Base-by-base conservation (phyloP, 306 rosid genomes). In the Gastrolobium villosum region DNA sequence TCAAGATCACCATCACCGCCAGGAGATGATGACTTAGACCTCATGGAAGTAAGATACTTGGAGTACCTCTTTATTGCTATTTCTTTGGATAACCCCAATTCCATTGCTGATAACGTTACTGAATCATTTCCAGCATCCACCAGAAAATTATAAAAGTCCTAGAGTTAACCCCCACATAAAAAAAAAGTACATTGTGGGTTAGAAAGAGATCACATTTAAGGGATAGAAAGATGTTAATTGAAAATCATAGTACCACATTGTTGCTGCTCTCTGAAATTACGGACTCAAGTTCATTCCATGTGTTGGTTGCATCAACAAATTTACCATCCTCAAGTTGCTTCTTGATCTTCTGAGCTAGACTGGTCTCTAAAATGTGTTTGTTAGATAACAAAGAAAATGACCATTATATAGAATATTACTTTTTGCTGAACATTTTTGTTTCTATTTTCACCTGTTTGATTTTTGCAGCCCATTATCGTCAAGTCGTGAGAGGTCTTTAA, bases 141-240 rank as follows among this genome's bases (percentile, higher is more conserved):
- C 59, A 95, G 41, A 28, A 95, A 84, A 70, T 95, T 93, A 70
- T 95, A 95, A 34, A 95, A 88, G 80, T 93, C 92, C 99, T 95
- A 81, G 30, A 78, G 49, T 67, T 69, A 36, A 52, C 30, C 26
- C 26, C 26, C 26, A 20, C 26, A 0, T 1, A 20, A 20, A 1
- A 20, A 20, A 20, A n/a, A 11, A 57, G 50, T 36, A 7, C 55
- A 74, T 4, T 56, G 62, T 53, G 69, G 30, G 43, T 35, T 53
- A 55, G 61, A 45, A 62, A 13, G 77, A 50, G n/a, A 67, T 48
- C 28, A 41, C 70, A 77, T 30, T 39, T 41, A 52, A 3, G 40
- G 15, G 57, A 41, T 10, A 70, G 3, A 46, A 34, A 52, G 36
- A 13, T 60, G 70, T 10, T 32, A 50, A 55, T 36, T 40, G 49